Evolutionary conservation across 1,139 yeast genomes (phyloP), one percentile per base, ranked within the genome.

Genomic region (Yamadazyma dushanensis): DNA sequence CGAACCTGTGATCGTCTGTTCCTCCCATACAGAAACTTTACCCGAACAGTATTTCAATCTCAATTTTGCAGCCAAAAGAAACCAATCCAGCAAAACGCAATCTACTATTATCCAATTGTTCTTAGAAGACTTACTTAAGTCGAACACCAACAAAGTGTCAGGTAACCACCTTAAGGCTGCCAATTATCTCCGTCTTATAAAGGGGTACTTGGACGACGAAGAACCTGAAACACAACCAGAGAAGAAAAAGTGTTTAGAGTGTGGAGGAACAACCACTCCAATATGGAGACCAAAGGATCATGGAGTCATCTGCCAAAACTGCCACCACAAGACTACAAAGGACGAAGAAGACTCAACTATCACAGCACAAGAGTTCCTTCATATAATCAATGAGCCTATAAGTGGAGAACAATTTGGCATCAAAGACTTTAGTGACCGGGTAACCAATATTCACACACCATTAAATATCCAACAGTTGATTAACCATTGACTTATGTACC

Each of bases 1-100:
- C 19, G 55, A 48, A 22, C 80, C 80, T 1, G 56, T 61, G 3
- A 44, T 76, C 10, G 45, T 63, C 2, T 78, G 84, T 45, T 59
- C 67, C 1, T 51, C 55, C 4, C 81, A 76, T 50, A 10, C 5
- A 9, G 44, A 38, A 5, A 44, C 40, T 13, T 43, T 47, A 2
- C 37, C 35, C 8, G 40, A 44, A 1, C 43, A 53, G 2, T 41
- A 51, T 11, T 45, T 44, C 26, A 42, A 32, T 32, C 35, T 54
- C 29, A 50, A 67, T 29, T 51, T 66, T 1, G 46, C 58, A 2
- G 78, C 72, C 8, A 68, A 64, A 41, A 51, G 71, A 34, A 47
- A 46, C 16, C 50, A 52, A 3, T 37, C 46, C 28, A 35, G 44
- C 4, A 51, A 54, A 26, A 66, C 61, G 7, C 63, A 53, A 24